Conservation (phyloP, 2,329 filamentous ascomycete species). For the Ceratocystis huliohia region DNA sequence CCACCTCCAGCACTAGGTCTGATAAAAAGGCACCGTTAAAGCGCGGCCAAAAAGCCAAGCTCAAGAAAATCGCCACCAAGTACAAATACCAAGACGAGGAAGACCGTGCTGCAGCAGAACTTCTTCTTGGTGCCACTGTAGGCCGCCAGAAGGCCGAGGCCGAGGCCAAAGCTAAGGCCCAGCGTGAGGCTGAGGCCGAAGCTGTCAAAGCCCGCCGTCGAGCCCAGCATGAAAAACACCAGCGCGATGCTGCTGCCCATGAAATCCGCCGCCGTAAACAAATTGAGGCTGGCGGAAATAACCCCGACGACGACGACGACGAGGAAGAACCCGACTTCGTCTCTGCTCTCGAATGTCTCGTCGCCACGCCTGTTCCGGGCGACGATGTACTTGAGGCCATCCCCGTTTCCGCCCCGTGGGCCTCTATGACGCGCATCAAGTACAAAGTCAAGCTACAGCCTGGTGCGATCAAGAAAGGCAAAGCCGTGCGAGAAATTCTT, state of each 20-base stretch:
- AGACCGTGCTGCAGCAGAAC: slow-evolving; percentile 71
- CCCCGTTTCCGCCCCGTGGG: slow-evolving; percentile 53
- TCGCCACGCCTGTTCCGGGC: slow-evolving; percentile 64
- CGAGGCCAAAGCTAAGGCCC: slow-evolving; percentile 53
- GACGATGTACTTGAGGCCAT: slow-evolving; percentile 67
- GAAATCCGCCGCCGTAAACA: slow-evolving; percentile 54
- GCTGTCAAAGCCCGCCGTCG: slow-evolving; percentile 62
- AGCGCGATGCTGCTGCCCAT: slow-evolving; percentile 61
- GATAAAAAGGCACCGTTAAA: slow-evolving; percentile 40
- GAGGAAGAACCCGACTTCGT: slow-evolving; percentile 40
- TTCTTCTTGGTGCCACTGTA: slow-evolving; percentile 65
- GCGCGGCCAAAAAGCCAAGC: slow-evolving; percentile 68
- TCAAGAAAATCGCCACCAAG: slow-evolving; percentile 76
- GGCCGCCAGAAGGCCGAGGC: slow-evolving; percentile 56
- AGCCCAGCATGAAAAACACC: slow-evolving; percentile 65
- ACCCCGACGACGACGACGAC: slow-evolving; percentile 43
- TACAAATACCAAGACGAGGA: slow-evolving; percentile 94
- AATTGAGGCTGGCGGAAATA: slow-evolving; percentile 27
- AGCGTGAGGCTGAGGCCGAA: slow-evolving; percentile 52
- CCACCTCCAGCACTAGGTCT: slow-evolving; percentile 24
- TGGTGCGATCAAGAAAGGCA: slow-evolving; percentile 80
- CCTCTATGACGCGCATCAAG: slow-evolving; percentile 57
- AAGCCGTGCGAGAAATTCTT: slow-evolving; percentile 83
- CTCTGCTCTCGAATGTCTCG: slow-evolving; percentile 53
- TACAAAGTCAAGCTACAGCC: slow-evolving; percentile 95